phyloP scores from a whole-genome alignment of 208 protist species.

The Leishmania major region DNA sequence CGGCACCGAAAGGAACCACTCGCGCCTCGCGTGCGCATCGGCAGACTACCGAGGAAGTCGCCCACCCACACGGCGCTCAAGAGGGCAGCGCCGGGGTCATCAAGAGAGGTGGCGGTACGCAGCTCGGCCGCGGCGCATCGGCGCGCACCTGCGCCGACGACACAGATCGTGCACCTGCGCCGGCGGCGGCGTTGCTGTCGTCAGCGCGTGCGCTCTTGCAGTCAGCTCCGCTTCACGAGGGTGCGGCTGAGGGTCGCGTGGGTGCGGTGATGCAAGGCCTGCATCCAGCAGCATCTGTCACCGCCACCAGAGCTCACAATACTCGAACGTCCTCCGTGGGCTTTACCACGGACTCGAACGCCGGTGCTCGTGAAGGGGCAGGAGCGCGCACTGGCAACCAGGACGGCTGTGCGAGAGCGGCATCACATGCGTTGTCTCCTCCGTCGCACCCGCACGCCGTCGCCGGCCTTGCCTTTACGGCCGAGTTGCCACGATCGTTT shows the following conservation, averaged over 20 bases:
- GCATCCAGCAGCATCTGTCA: background rate
- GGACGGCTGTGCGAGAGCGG: background rate
- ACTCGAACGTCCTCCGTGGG: background rate
- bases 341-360: background rate
- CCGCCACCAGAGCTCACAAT: background rate
- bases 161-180: background rate
- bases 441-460: background rate
- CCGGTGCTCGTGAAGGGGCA: background rate
- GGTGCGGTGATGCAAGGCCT: background rate
- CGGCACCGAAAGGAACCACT: background rate
- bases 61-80: background rate
- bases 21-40: background rate
- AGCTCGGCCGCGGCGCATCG: constrained; percentile 30
- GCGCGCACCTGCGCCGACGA: constrained; percentile 16
- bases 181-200: background rate
- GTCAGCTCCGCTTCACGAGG: background rate
- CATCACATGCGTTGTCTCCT: background rate
- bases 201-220: background rate
- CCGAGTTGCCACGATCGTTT: background rate
- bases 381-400: background rate
- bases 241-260: too few relatives aligned
- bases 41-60: background rate
- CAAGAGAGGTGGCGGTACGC: constrained; percentile 14
- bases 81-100: background rate
- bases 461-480: background rate